Conservation (phyloP, 768 basidiomycete species). For the Bullera alba region DNA sequence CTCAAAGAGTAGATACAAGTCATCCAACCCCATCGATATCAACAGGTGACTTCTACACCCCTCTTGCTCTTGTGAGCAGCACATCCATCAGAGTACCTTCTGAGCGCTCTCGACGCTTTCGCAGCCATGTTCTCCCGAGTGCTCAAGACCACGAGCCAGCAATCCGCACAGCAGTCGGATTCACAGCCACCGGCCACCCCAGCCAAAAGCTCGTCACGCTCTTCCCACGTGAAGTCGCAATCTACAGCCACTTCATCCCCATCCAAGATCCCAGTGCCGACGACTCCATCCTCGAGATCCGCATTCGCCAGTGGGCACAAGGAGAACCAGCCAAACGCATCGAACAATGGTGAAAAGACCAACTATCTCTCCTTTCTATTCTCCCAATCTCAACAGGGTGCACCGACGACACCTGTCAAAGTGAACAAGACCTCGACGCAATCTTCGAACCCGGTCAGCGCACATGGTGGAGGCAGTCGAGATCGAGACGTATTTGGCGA, state of each 20-base stretch:
- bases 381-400: conserved; percentile 21
- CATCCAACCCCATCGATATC: too few species aligned
- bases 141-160: conserved; percentile 33
- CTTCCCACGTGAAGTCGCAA: conserved; percentile 17
- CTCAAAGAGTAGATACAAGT: too few species aligned
- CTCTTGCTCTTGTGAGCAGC: too few species aligned
- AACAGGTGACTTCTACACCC: too few species aligned
- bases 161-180: conserved; percentile 13
- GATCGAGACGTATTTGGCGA: not conserved
- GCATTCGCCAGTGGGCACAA: not conserved
- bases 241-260: conserved; percentile 26
- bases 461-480: not conserved
- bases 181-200: conserved; percentile 29
- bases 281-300: conserved; percentile 22
- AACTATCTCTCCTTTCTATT: conserved; percentile 40
- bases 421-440: conserved; percentile 31
- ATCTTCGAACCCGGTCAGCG: conserved; percentile 10
- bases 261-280: conserved; percentile 41
- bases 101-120: too few species aligned
- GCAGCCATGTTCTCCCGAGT: conserved; percentile 45
- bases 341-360: conserved; percentile 16
- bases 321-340: conserved; percentile 7
- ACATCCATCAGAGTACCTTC: too few species aligned
- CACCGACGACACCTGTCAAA: conserved; percentile 37
- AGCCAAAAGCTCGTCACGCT: conserved; percentile 23